Base-by-base conservation (phyloP, 495 filamentous ascomycete species). In the Hypoxylon lienhwacheense region DNA sequence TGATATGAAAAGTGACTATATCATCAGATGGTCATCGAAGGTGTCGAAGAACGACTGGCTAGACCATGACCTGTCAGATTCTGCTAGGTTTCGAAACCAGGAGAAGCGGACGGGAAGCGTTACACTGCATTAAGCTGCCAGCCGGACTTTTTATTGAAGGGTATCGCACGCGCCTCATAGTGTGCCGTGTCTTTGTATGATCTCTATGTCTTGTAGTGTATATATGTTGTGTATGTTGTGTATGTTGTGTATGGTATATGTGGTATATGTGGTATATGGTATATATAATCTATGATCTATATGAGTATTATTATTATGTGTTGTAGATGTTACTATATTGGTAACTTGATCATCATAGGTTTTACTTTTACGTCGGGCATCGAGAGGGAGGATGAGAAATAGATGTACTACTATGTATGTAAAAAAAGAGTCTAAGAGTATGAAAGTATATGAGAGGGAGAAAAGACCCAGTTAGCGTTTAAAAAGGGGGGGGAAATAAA, bases 111-210 rank as follows among this genome's bases (percentile, higher is more conserved):
- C 6, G 15, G n/a, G 20, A 25, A 42, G 42, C 17, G 57, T 55
- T 48, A 42, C 58, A 61, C 24, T 43, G 47, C 58, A 61, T 61
- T 55, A 52, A 52, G 37, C 47, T 24, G 10, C 28, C 46, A 31
- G 43, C 51, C 52, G 51, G 58, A 53, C 24, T 55, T 61, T 51
- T 55, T 55, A 55, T 55, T 61, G 51, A 51, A 61, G 57, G 57
- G 51, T 47, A 51, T 61, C 40, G 46, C 57, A 55, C 46, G 47
- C 47, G 24, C 58, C 58, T 26, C 37, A 10, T 29, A 6, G 51
- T 33, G 36, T 52, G 26, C 29, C 28, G 8, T 37, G 51, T 34
- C 32, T 22, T 32, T 32, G 29, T 37, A 51, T n/a, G n/a, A n/a
- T n/a, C n/a, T n/a, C n/a, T n/a, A n/a, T n/a, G n/a, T n/a, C n/a